Conservation (phyloP, 192 early-diverging fungal genomes). For the Piromyces sp. region DNA sequence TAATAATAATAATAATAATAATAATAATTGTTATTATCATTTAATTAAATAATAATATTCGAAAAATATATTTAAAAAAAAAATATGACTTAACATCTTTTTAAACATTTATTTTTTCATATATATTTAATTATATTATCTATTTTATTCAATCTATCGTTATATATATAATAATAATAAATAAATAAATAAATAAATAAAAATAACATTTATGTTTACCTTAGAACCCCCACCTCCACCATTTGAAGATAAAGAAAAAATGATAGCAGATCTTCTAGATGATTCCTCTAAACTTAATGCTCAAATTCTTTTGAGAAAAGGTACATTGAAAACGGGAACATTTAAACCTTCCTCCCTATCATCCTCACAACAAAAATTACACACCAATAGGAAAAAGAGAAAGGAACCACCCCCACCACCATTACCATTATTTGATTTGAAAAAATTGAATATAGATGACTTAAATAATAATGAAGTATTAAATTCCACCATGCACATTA, state of each 20-base stretch:
- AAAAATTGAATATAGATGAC: neutral
- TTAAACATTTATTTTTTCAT: too few species aligned
- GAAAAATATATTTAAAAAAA: too few species aligned
- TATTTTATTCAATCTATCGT: too few species aligned
- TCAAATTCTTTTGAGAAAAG: neutral
- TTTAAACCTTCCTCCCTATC: accelerated
- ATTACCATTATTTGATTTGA: neutral
- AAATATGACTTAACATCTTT: too few species aligned
- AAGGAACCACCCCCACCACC: neutral
- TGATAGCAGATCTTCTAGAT: neutral
- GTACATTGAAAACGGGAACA: neutral
- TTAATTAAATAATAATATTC: too few species aligned
- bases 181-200: too few species aligned
- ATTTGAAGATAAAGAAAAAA: neutral
- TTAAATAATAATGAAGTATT: neutral
- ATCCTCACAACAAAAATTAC: neutral
- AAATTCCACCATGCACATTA: neutral
- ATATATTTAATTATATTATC: too few species aligned
- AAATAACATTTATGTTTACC: too few species aligned
- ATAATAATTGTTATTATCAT: too few species aligned
- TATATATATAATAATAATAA: too few species aligned
- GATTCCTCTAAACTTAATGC: neutral
- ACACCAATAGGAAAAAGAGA: neutral
- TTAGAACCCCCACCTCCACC: neutral
- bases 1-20: too few species aligned